Percentiles rank a stretch among this genome's conserved stretches.
Conservation (phyloP, 1,284 basidiomycete species). For the Boletus smithii region DNA sequence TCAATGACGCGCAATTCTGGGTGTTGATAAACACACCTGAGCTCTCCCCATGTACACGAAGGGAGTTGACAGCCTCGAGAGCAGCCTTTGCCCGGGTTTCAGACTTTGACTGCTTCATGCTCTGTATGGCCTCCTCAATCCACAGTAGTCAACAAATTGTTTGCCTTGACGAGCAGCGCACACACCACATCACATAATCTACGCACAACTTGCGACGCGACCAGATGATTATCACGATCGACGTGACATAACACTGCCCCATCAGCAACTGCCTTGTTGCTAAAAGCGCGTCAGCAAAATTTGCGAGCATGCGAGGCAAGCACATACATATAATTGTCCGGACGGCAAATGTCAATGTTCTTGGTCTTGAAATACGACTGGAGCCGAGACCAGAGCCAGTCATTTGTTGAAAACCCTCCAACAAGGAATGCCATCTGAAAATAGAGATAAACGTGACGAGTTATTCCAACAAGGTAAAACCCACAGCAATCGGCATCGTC, state of each 20-base stretch:
- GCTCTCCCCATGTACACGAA: background rate
- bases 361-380: constrained; percentile 24
- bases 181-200: constrained; percentile 31
- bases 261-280: constrained; percentile 52
- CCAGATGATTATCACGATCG: constrained; percentile 37
- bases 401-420: constrained; percentile 44
- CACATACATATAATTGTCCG: constrained; percentile 19
- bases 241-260: constrained; percentile 49
- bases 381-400: constrained; percentile 41
- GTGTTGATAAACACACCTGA: background rate
- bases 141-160: background rate
- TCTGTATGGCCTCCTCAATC: background rate
- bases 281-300: constrained; percentile 16
- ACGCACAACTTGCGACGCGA: constrained; percentile 41
- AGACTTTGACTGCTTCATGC: background rate
- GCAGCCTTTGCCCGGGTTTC: background rate
- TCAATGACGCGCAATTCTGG: background rate
- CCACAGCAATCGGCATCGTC: constrained; percentile 29
- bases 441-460: background rate
- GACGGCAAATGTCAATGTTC: constrained; percentile 11
- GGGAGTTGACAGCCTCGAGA: background rate
- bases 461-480: constrained; percentile 2
- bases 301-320: background rate
- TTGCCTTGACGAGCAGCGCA: background rate
- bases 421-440: constrained; percentile 28